Evolutionary conservation across 2,329 filamentous ascomycete genomes (phyloP), one percentile per base, ranked within the genome.

Genomic region (Aspergillus ustus): DNA sequence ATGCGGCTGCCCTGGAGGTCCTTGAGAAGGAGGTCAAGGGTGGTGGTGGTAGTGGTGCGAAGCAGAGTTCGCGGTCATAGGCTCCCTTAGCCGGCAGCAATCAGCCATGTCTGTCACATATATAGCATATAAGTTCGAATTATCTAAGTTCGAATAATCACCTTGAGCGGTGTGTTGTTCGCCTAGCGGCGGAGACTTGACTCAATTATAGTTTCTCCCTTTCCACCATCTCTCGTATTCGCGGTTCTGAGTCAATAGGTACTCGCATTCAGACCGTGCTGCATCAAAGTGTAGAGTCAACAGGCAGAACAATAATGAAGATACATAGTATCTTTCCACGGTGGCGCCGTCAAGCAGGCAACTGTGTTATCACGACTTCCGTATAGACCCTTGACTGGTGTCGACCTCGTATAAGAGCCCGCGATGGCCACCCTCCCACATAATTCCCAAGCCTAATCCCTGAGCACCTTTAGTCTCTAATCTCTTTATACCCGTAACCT

Each of bases 21-120:
- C 69, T 80, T 17, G 77, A 77, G 64, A 67, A 69, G 61, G 77
- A 79, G 62, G 77, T 79, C 13, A 73, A 69, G 57, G 63, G 43
- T 2, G 66, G 64, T 48, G 61, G 25, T 25, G 66, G 64, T 48
- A 59, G 25, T 25, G 25, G 64, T 5, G 63, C 49, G 9, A 62
- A 56, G 45, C 65, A 67, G 46, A 7, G 5, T 17, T 13, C 20
- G 7, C 29, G 20, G 25, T 48, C 52, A 17, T 45, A 28, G 20
- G 34, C 11, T 11, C 34, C 11, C 15, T 40, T 40, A 40, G 13
- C 15, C 15, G 25, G 25, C 9, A 40, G 34, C 34, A 15, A 13
- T 40, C 15, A 40, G 9, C 9, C 15, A 40, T 40, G 15, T 15
- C 13, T 40, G 15, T 15, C 13, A 40, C 34, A 13, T 40, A 40